A percentile compares a stretch with the other conserved stretches of the same genome.
These are phyloP conservation scores for Pseudopyrenochaeta lycopersici DNA, from an alignment of 2,329 filamentous ascomycete species.

Conservation along the genomic window DNA sequence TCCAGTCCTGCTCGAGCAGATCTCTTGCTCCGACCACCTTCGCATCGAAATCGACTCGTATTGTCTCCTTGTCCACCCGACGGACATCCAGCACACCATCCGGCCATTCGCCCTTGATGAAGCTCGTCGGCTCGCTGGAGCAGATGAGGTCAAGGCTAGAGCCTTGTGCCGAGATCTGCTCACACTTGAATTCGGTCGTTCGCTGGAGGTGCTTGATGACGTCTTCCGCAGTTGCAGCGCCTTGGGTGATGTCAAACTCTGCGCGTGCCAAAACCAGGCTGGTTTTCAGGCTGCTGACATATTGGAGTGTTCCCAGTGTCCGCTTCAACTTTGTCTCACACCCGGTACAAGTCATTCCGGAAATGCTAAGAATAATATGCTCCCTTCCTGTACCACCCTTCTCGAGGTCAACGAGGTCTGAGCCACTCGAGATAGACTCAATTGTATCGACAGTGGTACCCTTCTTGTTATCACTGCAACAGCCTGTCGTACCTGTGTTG, in stretches of 20 bases:
- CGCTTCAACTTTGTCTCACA: conserved; percentile 71
- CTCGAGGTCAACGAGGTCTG: conserved; percentile 27
- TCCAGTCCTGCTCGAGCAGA: conserved; percentile 51
- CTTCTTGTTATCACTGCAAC: conserved; percentile 1
- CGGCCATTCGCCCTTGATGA: conserved; percentile 31
- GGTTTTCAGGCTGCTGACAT: conserved; percentile 66
- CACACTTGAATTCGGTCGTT: conserved; percentile 70
- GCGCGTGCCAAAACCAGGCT: conserved; percentile 72
- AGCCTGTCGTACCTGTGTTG: background rate
- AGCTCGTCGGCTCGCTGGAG: conserved; percentile 6
- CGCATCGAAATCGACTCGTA: conserved; percentile 59
- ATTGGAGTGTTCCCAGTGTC: conserved; percentile 60
- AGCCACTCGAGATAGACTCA: background rate
- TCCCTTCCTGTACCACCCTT: conserved; percentile 50
- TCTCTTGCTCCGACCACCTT: conserved; percentile 59
- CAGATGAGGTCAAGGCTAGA: conserved; percentile 33
- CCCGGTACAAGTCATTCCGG: conserved; percentile 78
- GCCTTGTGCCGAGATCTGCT: conserved; percentile 42
- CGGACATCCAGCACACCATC: conserved; percentile 29
- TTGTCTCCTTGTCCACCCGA: conserved; percentile 21
- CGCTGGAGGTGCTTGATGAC: conserved; percentile 63
- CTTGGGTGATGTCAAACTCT: conserved; percentile 68
- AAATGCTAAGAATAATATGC: conserved; percentile 68
- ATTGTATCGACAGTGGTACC: background rate
- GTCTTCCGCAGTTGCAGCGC: conserved; percentile 31